Evolutionary conservation across 139 green algal species (phyloP).

Genomic region (Penium margaritaceum): DNA sequence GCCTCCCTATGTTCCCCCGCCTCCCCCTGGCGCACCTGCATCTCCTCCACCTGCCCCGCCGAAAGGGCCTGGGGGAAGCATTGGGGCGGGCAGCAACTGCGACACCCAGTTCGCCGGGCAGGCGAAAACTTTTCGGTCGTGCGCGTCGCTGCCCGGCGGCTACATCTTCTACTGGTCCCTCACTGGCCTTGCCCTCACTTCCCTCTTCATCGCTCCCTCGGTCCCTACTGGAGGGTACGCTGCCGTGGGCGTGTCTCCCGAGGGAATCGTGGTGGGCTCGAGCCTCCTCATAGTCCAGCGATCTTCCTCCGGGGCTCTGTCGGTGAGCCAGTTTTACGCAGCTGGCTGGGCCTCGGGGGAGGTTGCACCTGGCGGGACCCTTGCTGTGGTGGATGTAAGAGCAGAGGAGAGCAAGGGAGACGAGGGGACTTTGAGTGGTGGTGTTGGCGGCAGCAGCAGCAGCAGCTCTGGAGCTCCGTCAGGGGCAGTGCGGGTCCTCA

Average conservation of each 20-base stretch:
- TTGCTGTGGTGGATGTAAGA: background rate
- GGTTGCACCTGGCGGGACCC: background rate
- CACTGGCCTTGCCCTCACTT: background rate
- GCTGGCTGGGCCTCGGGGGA: background rate
- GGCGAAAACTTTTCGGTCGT: constrained; percentile 3
- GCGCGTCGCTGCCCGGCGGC: constrained; percentile 5
- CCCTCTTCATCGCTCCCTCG: constrained; percentile 7
- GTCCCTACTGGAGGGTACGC: background rate
- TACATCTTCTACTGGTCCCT: constrained; percentile 23
- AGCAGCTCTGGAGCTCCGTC: background rate
- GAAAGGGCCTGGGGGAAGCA: background rate
- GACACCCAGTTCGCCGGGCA: constrained; percentile 6
- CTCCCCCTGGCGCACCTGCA: background rate
- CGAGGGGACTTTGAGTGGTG: background rate
- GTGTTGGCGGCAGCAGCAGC: background rate
- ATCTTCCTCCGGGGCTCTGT: background rate
- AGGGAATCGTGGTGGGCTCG: background rate
- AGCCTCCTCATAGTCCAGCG: constrained; percentile 4
- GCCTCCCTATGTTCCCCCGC: constrained; percentile 9
- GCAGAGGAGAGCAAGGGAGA: background rate
- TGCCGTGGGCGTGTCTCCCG: constrained; percentile 13
- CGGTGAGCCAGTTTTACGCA: background rate
- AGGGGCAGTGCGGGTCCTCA: constrained; percentile 1
- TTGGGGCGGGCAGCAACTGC: background rate
- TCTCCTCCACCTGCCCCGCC: constrained; percentile 7